Percentiles rank a stretch among this genome's conserved stretches.
Conservation (phyloP, 2,329 filamentous ascomycete species). For the Nemania bipapillata region DNA sequence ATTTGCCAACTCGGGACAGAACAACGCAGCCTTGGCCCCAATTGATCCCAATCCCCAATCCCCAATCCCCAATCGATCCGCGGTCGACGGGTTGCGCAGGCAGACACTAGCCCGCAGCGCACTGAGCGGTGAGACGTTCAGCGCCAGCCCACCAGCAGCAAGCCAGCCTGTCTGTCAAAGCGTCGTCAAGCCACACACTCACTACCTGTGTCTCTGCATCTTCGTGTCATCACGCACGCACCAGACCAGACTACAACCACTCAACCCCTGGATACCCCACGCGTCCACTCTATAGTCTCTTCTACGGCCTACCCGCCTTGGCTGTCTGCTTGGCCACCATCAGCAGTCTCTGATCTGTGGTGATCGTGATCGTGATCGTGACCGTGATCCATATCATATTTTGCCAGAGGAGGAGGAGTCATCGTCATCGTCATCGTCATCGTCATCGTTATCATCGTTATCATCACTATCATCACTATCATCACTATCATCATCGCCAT, state of each 20-base stretch:
- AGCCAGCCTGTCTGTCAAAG: not conserved
- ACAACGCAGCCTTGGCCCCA: constrained; percentile 18
- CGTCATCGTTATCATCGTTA: not conserved
- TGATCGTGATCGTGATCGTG: not conserved
- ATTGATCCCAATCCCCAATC: not conserved
- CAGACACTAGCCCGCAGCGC: not conserved
- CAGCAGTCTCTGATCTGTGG: constrained; percentile 8
- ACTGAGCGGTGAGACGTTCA: constrained; percentile 19
- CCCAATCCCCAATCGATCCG: not conserved
- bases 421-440: not conserved
- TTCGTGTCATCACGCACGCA: not conserved
- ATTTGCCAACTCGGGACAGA: constrained; percentile 32
- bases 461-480: not conserved
- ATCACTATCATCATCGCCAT: not conserved
- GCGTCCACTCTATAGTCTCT: constrained; percentile 4
- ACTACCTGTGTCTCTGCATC: not conserved
- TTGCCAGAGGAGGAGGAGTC: no score
- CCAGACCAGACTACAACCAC: not conserved
- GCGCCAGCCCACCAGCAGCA: not conserved
- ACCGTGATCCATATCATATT: not conserved
- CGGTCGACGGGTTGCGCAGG: constrained; percentile 3
- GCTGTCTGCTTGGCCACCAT: not conserved
- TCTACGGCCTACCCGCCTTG: not conserved
- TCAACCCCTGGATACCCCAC: constrained; percentile 9
- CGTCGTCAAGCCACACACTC: not conserved